Conservation (phyloP, 306 rosid species). For the Argentina anserina region DNA sequence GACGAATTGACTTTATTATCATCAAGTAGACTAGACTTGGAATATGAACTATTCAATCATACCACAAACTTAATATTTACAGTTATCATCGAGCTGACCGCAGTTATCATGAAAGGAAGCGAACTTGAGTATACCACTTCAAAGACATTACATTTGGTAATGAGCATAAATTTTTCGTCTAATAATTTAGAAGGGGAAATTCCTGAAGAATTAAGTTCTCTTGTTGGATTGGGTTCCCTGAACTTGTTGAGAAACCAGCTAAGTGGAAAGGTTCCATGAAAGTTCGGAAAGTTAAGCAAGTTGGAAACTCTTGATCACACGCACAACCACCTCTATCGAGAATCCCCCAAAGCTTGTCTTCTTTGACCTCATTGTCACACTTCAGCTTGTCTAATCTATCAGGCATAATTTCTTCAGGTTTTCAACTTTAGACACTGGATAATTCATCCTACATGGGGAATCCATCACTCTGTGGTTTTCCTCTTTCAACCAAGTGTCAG, state of each 20-base stretch:
- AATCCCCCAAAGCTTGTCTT: neutral
- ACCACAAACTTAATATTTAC: too few species aligned
- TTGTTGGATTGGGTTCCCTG: neutral
- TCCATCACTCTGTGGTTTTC: neutral
- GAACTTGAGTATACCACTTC: neutral
- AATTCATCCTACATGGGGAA: slow-evolving; percentile 3
- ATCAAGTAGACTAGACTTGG: too few species aligned
- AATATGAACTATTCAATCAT: too few species aligned
- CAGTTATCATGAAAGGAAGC: neutral
- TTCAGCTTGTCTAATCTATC: slow-evolving; percentile 8
- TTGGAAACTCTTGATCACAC: neutral
- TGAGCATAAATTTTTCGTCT: neutral
- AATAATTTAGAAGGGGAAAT: neutral
- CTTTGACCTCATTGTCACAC: slow-evolving; percentile 8
- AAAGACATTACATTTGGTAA: neutral
- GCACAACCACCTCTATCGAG: neutral
- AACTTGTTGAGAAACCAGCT: neutral
- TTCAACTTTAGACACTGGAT: neutral
- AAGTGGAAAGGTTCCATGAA: neutral
- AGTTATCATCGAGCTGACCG: neutral
- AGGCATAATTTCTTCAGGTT: neutral
- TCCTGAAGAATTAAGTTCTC: neutral
- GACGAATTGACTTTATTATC: too few species aligned
- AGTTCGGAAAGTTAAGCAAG: neutral
- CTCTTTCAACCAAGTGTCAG: neutral